A percentile compares a stretch with the other conserved stretches of the same genome.
Conservation (phyloP, 179 eudicot genomes). For the Silene noctiflora region DNA sequence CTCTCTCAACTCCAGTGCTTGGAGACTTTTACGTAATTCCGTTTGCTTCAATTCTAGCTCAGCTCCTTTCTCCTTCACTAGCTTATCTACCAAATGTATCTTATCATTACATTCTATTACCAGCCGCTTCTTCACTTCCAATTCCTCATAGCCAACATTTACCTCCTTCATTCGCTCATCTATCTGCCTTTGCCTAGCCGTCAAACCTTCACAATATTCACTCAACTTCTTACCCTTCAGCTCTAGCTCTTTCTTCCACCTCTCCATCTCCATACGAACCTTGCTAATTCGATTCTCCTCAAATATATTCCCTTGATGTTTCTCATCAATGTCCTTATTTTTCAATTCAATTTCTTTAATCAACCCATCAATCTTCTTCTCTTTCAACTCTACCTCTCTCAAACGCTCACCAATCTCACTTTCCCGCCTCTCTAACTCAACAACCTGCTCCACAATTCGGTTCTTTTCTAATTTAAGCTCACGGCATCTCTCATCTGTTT, state of each 20-base stretch:
- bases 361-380: conserved; percentile 13
- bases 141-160: not conserved
- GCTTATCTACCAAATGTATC: not conserved
- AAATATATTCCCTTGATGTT: not conserved
- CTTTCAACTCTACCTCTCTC: not conserved
- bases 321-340: not conserved
- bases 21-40: not conserved
- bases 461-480: conserved; percentile 16
- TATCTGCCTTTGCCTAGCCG: not conserved
- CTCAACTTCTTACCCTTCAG: conserved; percentile 18
- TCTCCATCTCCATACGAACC: conserved; percentile 8
- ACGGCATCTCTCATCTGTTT: conserved; percentile 12
- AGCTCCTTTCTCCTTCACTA: conserved; percentile 1
- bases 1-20: conserved; percentile 14
- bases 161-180: conserved; percentile 10
- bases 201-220: not conserved
- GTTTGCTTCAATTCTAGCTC: conserved; percentile 16
- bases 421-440: conserved; percentile 14
- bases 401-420: not conserved
- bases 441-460: not conserved
- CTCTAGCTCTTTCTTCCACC: not conserved
- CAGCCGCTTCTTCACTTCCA: not conserved
- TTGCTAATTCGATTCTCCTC: conserved; percentile 13
- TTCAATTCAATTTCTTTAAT: not conserved
- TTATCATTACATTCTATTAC: not conserved